Evolutionary conservation across 2,329 filamentous ascomycete species (phyloP).

Genomic region (Leptographium wingfieldii): DNA sequence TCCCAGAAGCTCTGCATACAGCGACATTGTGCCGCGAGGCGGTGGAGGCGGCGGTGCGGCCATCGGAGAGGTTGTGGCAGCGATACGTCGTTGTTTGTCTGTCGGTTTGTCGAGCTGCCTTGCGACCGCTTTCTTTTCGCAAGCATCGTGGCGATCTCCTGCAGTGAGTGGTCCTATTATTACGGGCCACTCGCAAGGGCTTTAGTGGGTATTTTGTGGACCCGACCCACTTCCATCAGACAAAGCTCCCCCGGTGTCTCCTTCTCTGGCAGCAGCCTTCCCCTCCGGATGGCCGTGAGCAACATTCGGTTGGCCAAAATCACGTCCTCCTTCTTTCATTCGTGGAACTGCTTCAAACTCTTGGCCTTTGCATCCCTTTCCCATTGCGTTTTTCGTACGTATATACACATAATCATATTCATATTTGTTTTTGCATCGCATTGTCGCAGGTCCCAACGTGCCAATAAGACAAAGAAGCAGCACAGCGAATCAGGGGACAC

Average conservation of each 20-base stretch:
- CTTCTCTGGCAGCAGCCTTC: too few relatives aligned
- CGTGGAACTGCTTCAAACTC: too few relatives aligned
- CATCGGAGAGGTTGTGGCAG: constrained; percentile 2
- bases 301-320: too few relatives aligned
- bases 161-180: neutral
- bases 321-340: too few relatives aligned
- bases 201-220: neutral
- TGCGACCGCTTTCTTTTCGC: neutral
- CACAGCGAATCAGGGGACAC: neutral
- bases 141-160: neutral
- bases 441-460: neutral
- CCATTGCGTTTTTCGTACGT: too few relatives aligned
- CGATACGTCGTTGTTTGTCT: neutral
- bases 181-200: neutral
- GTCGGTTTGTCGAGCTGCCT: neutral
- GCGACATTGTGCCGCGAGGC: constrained; percentile 44
- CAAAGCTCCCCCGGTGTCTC: neutral
- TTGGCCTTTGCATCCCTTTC: too few relatives aligned
- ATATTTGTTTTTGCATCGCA: neutral
- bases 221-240: neutral
- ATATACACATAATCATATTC: too few relatives aligned
- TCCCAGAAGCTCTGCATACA: constrained; percentile 77
- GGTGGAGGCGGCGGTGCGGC: constrained; percentile 24
- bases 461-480: neutral
- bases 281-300: too few relatives aligned